Conservation (phyloP, 495 filamentous ascomycete species). For the Rusavskia elegans region DNA sequence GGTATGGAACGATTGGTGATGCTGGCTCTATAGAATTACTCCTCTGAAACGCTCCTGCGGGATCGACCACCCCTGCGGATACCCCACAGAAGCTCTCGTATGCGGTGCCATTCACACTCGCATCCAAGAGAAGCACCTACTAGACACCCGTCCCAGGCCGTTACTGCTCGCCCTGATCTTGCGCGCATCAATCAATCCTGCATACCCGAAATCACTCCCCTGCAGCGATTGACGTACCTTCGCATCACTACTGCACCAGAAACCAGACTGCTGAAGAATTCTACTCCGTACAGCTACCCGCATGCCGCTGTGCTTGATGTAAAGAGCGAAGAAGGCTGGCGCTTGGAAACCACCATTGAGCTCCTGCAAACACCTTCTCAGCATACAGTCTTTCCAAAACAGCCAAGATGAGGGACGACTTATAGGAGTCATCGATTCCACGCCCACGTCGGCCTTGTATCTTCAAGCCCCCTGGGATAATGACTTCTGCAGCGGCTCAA, state of each 20-base stretch:
- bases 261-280: neutral
- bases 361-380: too few relatives aligned
- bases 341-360: too few relatives aligned
- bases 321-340: neutral
- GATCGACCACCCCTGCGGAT: neutral
- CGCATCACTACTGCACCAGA: conserved; percentile 3
- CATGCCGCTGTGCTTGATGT: neutral
- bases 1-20: too few relatives aligned
- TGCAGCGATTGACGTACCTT: neutral
- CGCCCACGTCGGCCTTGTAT: neutral
- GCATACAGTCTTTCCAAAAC: too few relatives aligned
- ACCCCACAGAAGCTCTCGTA: neutral
- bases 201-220: conserved; percentile 7
- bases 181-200: neutral
- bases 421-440: too few relatives aligned
- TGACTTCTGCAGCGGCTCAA: conserved; percentile 6
- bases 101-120: neutral
- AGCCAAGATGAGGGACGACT: too few relatives aligned
- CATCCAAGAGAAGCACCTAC: neutral
- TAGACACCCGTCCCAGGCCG: neutral
- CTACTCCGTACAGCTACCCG: neutral
- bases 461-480: neutral
- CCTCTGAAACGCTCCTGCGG: neutral
- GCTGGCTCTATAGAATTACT: too few relatives aligned
- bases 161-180: neutral